Percentiles rank a stretch among this genome's conserved stretches.
phyloP scores from a whole-genome alignment of 148 eudicot genomes.

The Oxyria digyna region DNA sequence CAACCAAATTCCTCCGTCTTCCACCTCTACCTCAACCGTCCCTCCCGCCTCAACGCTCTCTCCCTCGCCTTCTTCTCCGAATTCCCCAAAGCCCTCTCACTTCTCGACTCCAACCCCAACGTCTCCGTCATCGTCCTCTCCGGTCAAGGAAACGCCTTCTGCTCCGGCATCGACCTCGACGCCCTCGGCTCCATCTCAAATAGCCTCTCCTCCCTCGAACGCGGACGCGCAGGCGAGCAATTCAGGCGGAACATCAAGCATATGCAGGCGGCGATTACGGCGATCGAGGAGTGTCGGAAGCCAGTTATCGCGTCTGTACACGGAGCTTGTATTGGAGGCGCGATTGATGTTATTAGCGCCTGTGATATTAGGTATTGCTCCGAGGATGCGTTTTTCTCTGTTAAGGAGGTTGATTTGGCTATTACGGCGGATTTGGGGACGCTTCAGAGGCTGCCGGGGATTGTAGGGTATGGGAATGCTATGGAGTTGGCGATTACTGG shows the following conservation, averaged over 20 bases:
- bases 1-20: constrained; percentile 27
- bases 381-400: constrained; percentile 48
- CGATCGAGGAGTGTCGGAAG: constrained; percentile 74
- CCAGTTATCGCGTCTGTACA: constrained; percentile 68
- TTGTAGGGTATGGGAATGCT: constrained; percentile 75
- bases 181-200: constrained; percentile 17
- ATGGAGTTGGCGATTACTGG: constrained; percentile 80
- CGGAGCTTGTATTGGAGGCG: constrained; percentile 86
- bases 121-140: constrained; percentile 53
- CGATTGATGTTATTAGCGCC: constrained; percentile 67
- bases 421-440: constrained; percentile 87
- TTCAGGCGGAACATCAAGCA: constrained; percentile 45
- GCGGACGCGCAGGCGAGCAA: constrained; percentile 45
- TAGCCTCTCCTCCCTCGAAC: constrained; percentile 17
- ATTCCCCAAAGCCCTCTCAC: constrained; percentile 59
- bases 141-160: constrained; percentile 57
- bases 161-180: constrained; percentile 77
- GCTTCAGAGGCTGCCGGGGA: constrained; percentile 75
- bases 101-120: constrained; percentile 57
- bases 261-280: constrained; percentile 55
- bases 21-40: constrained; percentile 42
- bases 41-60: constrained; percentile 56
- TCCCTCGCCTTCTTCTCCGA: constrained; percentile 58
- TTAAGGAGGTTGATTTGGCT: constrained; percentile 90
- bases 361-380: constrained; percentile 74